Evolutionary conservation across 495 filamentous ascomycete genomes (phyloP), one percentile per base, ranked within the genome.

Genomic region (Neurospora sp.): DNA sequence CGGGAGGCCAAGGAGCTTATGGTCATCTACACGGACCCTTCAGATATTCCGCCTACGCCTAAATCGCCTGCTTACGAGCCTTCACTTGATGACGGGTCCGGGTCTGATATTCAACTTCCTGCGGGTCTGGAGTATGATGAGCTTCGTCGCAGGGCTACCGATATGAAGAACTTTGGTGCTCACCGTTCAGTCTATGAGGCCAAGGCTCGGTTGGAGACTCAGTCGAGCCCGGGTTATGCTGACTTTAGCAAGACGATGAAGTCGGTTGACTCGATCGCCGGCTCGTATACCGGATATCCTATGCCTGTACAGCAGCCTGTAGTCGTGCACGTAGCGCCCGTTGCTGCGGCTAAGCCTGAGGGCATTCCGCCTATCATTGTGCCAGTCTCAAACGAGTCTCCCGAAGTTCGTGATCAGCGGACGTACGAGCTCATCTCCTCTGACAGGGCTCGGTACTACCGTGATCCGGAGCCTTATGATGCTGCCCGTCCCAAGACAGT

Each of bases 1-100:
- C 89, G 92, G 10, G 94, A 97, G 80, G 83, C 85, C 27, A 89
- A 85, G n/a, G 94, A 92, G 35, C 87, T 97, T 40, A 93, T 96
- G 89, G 92, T 91, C 6, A 88, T 94, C 73, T 96, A 97, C 77
- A 88, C 91, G 1, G 89, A 89, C 70, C 80, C 83, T 42, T 87
- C 87, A 10, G 94, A 97, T 76, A 91, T 96, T 73, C 94, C 94
- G 6, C 83, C 89, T 1, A 89, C 90, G 0, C 91, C 94, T 3
- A 88, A 90, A 72, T 94, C 96, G 70, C 93, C 94, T 4, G 79
- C 85, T 8, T 75, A 78, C 61, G 78, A 76, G 71, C 69, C 77
- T 11, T 61, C 73, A 3, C 46, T 74, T 53, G 20, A 53, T 66
- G 72, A 66, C 46, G 31, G 68, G 10, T 70, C 73, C 39, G 66